Base-by-base conservation (phyloP, 2,329 filamentous ascomycete species). In the Fonsecaea multimorphosa region DNA sequence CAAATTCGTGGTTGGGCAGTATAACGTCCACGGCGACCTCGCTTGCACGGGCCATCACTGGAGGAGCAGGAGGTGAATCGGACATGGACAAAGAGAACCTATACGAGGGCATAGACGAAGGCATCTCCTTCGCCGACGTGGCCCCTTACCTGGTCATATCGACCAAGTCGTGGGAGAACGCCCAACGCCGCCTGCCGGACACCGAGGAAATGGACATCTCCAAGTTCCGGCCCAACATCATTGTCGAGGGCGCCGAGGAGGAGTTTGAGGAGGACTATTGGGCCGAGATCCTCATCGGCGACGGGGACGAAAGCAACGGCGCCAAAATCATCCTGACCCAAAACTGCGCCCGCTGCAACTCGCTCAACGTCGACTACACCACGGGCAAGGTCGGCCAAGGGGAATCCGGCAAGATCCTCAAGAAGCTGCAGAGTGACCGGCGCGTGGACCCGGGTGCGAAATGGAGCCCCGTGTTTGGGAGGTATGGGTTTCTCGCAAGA, bases 91-190 rank as follows among this genome's bases (percentile, higher is more conserved):
- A 61, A 14, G 60, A 66, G 52, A 63, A 65, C n/a, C 34, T 55
- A 24, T 66, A 66, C 12, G 66, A 70, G 36, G 68, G 68, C 8
- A 76, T 82, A 12, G 74, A 80, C 12, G 79, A 82, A 38, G 84
- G 81, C 73, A 83, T 94, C 51, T 86, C 85, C 1, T 95, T 94
- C 77, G 86, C 87, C 44, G 91, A 95, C 76, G 86, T 86, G 68
- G 91, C 91, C 0, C 89, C 91, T 0, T 91, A 90, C 75, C 84
- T 97, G 14, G 77, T 97, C 27, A 84, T 89, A 4, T 91, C 88
- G 0, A 83, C 88, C 66, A 84, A 86, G 1, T 95, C 91, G 0
- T 83, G 93, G n/a, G 78, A 82, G 22, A 86, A 85, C 36, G 74
- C 75, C 5, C 56, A 65, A 29, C 36, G 52, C 9, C 83, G 87